These are phyloP conservation scores for Dujonia santamariae DNA, from an alignment of 1,139 yeast species.

Conservation along the genomic window DNA sequence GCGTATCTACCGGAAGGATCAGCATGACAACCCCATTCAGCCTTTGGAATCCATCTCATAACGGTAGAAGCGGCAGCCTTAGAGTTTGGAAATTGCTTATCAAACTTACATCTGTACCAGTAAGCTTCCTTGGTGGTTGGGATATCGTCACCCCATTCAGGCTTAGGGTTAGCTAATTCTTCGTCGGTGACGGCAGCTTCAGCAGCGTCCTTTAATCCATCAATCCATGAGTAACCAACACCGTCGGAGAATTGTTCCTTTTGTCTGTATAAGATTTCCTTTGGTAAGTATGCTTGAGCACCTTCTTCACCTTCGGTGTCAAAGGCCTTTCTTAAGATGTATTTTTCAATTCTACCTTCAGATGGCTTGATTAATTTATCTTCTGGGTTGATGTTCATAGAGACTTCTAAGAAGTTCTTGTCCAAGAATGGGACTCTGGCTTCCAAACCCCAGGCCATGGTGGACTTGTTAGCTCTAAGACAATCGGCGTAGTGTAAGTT, in stretches of 20 bases:
- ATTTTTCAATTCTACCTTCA: constrained; percentile 84
- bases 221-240: constrained; percentile 99
- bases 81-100: constrained; percentile 77
- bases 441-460: constrained; percentile 99
- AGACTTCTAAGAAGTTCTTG: constrained; percentile 82
- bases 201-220: constrained; percentile 93
- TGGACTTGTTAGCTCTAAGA: constrained; percentile 97
- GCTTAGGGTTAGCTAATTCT: constrained; percentile 82
- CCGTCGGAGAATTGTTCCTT: constrained; percentile 99
- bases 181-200: constrained; percentile 84
- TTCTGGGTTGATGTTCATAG: constrained; percentile 92
- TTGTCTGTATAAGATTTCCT: constrained; percentile 98
- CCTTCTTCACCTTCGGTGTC: constrained; percentile 76
- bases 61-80: constrained; percentile 94
- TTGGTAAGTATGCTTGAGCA: constrained; percentile 83
- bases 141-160: constrained; percentile 93
- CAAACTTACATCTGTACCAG: constrained; percentile 97
- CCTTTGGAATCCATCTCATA: constrained; percentile 99
- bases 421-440: constrained; percentile 99
- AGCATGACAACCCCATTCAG: constrained; percentile 99
- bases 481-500: constrained; percentile 97
- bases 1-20: constrained; percentile 99
- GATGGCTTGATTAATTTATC: constrained; percentile 77
- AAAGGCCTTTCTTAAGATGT: constrained; percentile 93
- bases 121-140: constrained; percentile 99